A percentile compares a stretch with the other conserved stretches of the same genome.
These are phyloP conservation scores for Cladosporium cucumerinum DNA, from an alignment of 2,329 filamentous ascomycete genomes.

Conservation along the genomic window DNA sequence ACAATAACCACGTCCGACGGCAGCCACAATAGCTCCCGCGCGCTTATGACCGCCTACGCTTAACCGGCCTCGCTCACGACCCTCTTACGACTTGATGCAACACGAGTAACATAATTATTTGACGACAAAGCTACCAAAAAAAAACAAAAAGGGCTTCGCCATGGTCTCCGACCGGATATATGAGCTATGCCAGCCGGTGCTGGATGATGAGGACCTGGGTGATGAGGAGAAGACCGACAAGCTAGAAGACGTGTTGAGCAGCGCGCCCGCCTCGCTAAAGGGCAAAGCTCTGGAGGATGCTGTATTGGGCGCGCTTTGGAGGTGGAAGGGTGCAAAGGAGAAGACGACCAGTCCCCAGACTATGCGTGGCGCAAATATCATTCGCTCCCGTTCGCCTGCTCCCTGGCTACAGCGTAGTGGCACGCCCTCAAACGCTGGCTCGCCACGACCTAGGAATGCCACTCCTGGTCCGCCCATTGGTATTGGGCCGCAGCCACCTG, in stretches of 20 bases:
- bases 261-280: conserved; percentile 66
- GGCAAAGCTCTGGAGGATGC: conserved; percentile 82
- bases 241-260: conserved; percentile 79
- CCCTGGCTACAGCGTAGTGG: conserved; percentile 75
- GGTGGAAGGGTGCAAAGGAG: conserved; percentile 62
- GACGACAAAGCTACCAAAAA: neutral
- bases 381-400: conserved; percentile 86
- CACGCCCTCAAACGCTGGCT: conserved; percentile 78
- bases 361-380: conserved; percentile 74
- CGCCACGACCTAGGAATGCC: conserved; percentile 70
- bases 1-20: neutral
- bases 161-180: conserved; percentile 95
- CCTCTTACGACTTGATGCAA: conserved; percentile 10
- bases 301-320: conserved; percentile 86
- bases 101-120: conserved; percentile 13
- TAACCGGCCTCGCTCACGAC: conserved; percentile 13
- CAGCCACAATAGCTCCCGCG: conserved; percentile 8
- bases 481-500: conserved; percentile 68
- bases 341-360: conserved; percentile 69
- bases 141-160: conserved; percentile 30
- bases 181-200: conserved; percentile 82
- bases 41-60: conserved; percentile 13
- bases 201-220: conserved; percentile 76
- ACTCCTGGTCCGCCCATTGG: conserved; percentile 82
- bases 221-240: conserved; percentile 95